A percentile compares a stretch with the other conserved stretches of the same genome.
Conservation (phyloP, 106 monocot genomes). For the Acorus gramineus region DNA sequence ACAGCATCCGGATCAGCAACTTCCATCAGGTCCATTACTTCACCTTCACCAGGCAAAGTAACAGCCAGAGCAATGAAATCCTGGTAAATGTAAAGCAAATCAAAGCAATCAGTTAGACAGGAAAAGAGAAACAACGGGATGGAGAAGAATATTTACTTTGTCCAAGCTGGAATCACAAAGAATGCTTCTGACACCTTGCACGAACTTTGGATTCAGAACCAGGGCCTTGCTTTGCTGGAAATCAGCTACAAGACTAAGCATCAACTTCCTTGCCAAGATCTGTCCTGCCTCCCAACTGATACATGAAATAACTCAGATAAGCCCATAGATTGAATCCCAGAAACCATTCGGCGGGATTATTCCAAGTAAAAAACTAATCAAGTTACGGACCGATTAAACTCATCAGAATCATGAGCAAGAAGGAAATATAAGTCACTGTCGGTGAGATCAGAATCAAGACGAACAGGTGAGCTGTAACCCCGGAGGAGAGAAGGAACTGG, state of each 20-base stretch:
- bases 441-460: conserved; percentile 88
- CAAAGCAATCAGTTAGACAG: neutral
- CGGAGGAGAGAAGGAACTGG: conserved; percentile 85
- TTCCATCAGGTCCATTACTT: conserved; percentile 83
- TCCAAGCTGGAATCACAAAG: conserved; percentile 68
- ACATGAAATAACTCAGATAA: neutral
- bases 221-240: conserved; percentile 67
- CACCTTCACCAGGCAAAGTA: conserved; percentile 77
- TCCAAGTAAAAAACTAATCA: too few relatives aligned
- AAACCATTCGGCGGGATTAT: neutral
- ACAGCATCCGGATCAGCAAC: conserved; percentile 75
- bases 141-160: conserved; percentile 36
- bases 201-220: conserved; percentile 64
- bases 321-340: neutral
- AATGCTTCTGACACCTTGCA: conserved; percentile 70
- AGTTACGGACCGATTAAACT: conserved; percentile 70
- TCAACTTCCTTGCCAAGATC: conserved; percentile 77
- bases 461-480: conserved; percentile 87
- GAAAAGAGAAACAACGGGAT: neutral
- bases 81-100: conserved; percentile 16
- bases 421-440: conserved; percentile 82
- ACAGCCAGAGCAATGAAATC: conserved; percentile 92
- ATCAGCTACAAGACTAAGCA: conserved; percentile 78
- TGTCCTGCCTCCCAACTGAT: conserved; percentile 98
- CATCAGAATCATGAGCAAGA: conserved; percentile 94